Evolutionary conservation across 2,329 filamentous ascomycete species (phyloP), one percentile per base, ranked within the genome.

Genomic region (Arachnomyces sp.): DNA sequence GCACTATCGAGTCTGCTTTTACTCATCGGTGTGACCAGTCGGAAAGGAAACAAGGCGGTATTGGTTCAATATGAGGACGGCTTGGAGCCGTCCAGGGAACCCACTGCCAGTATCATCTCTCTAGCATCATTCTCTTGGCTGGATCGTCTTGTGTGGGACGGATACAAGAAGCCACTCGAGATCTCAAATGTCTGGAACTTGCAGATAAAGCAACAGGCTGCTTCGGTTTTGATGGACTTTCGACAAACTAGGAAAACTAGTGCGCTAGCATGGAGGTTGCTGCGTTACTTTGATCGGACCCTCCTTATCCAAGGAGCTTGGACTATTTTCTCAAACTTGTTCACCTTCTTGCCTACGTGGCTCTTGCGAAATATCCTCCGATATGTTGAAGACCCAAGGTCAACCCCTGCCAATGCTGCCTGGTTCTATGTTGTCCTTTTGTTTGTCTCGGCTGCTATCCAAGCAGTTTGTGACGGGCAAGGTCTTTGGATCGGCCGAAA

Each of bases 341-440:
- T 96, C 49, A 89, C 85, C 2, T 98, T 96, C 64, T 80, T 85
- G 11, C 92, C 92, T 1, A 98, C 92, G 2, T 70, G 98, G 35
- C 75, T 98, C 14, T 74, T 98, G 31, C 90, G 89, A 58, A 83
- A 83, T 12, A 96, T 98, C 45, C 71, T 98, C 18, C 81, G 95
- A 61, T 95, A 93, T 55, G 83, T 96, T n/a, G 88, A 98, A 64
- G 71, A 83, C 40, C 88, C 89, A 1, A 72, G 77, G 1, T 68
- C 72, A 3, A 82, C 82, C 1, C 89, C 92, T 0, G 66, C 74
- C 36, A 96, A 92, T 58, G 88, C 94, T 13, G 81, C 94, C 15
- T 98, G 92, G 92, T 79, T 98, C 37, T 94, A 90, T 54, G 92
- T 96, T 34, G 87, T 94, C 34, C 72, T 94, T 2, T 76, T 98